Evolutionary conservation across 495 filamentous ascomycete genomes (phyloP).

Genomic region (Annulohypoxylon maeteangense): DNA sequence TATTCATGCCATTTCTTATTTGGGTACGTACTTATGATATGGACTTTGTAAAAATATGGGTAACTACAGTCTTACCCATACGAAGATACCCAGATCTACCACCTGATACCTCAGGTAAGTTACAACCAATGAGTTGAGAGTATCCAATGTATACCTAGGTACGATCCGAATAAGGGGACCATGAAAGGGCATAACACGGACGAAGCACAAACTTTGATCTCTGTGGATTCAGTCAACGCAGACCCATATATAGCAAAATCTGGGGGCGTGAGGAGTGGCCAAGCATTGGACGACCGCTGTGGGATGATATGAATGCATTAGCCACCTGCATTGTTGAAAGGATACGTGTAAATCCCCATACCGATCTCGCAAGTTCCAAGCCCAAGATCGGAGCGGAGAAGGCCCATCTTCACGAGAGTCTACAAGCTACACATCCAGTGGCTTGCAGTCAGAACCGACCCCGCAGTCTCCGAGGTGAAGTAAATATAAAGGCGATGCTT

Average conservation of each 20-base stretch:
- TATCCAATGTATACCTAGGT: neutral
- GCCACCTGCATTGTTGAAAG: neutral
- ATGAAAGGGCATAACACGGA: neutral
- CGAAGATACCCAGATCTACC: neutral
- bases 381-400: constrained; percentile 27
- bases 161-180: neutral
- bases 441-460: constrained; percentile 19
- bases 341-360: neutral
- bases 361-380: constrained; percentile 24
- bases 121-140: neutral
- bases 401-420: constrained; percentile 12
- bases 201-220: neutral
- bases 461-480: constrained; percentile 34
- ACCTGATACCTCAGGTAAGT: neutral
- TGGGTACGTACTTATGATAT: too few relatives aligned
- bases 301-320: neutral
- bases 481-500: constrained; percentile 12
- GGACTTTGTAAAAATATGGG: too few relatives aligned
- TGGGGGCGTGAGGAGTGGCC: neutral
- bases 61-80: too few relatives aligned
- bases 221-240: neutral
- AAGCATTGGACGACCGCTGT: neutral
- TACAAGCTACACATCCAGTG: constrained; percentile 9
- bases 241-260: neutral
- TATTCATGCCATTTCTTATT: too few relatives aligned